phyloP scores from a whole-genome alignment of 345 rosid genomes.

The Kernera saxatilis region DNA sequence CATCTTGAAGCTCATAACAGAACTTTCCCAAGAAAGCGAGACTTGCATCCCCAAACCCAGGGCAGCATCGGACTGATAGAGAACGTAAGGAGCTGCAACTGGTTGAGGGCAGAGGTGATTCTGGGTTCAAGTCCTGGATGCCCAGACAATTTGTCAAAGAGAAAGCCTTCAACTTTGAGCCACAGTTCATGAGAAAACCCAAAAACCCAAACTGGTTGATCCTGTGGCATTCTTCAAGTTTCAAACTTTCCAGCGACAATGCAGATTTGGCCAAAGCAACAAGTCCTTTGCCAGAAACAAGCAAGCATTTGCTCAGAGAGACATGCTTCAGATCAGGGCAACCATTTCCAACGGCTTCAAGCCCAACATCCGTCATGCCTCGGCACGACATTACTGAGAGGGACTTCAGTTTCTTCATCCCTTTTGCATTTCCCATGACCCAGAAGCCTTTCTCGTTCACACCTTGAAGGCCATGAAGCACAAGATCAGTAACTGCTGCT shows the following conservation, averaged over 20 bases:
- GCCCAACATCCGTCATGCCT: constrained; percentile 80
- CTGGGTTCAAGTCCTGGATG: constrained; percentile 48
- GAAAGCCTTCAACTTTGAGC: constrained; percentile 54
- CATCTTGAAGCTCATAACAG: constrained; percentile 65
- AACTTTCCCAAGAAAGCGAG: constrained; percentile 60
- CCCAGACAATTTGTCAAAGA: constrained; percentile 70
- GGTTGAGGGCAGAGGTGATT: constrained; percentile 30
- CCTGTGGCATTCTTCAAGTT: constrained; percentile 93
- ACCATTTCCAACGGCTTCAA: constrained; percentile 74
- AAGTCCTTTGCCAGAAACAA: constrained; percentile 77
- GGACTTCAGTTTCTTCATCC: constrained; percentile 78
- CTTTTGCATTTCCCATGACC: constrained; percentile 89
- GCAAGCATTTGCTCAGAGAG: constrained; percentile 48
- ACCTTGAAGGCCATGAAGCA: constrained; percentile 56
- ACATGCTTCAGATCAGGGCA: constrained; percentile 78
- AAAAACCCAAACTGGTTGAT: constrained; percentile 78
- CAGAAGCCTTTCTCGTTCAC: constrained; percentile 91
- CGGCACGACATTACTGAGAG: constrained; percentile 55
- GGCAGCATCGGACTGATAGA: constrained; percentile 60
- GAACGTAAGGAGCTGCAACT: constrained; percentile 58
- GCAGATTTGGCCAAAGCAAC: constrained; percentile 67
- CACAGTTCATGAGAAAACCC: constrained; percentile 58
- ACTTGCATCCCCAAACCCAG: constrained; percentile 74
- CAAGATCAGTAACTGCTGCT: constrained; percentile 59
- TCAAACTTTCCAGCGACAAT: constrained; percentile 61